phyloP scores from a whole-genome alignment of 371 early-diverging fungal species.

The Mucor circinelloides region DNA sequence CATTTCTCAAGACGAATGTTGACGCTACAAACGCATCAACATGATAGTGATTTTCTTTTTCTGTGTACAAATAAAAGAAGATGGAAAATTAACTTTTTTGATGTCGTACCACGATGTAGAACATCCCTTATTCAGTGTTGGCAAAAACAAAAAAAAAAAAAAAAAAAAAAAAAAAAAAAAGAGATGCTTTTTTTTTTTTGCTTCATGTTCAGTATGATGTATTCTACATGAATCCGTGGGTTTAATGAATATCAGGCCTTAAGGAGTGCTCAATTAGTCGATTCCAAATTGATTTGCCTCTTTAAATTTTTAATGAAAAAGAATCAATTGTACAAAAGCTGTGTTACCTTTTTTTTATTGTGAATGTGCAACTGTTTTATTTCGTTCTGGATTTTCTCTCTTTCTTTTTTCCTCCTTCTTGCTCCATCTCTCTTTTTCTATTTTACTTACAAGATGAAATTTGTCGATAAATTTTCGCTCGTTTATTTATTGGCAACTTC shows the following conservation, averaged over 20 bases:
- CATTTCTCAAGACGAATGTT: slow-evolving; percentile 19
- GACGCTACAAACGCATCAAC: neutral
- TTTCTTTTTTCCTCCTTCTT: neutral
- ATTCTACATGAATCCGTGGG: no score
- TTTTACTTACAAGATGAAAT: neutral
- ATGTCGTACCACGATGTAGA: neutral
- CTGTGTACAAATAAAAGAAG: neutral
- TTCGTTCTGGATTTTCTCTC: slow-evolving; percentile 9
- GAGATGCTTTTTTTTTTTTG: neutral
- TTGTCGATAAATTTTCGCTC: neutral
- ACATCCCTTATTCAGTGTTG: neutral
- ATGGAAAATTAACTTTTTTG: slow-evolving; percentile 8
- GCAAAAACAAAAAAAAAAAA: no score
- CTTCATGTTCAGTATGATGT: neutral
- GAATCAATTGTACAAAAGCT: neutral
- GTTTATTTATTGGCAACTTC: neutral
- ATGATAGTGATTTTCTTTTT: neutral
- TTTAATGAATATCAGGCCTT: no score
- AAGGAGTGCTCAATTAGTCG: neutral
- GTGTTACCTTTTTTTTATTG: slow-evolving; percentile 4
- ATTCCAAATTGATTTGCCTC: neutral
- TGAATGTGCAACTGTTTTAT: slow-evolving; percentile 8
- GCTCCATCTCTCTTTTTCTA: neutral
- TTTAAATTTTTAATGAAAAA: neutral
- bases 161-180: no score